Evolutionary conservation across 495 filamentous ascomycete genomes (phyloP).

Genomic region (Daldinia childiae): DNA sequence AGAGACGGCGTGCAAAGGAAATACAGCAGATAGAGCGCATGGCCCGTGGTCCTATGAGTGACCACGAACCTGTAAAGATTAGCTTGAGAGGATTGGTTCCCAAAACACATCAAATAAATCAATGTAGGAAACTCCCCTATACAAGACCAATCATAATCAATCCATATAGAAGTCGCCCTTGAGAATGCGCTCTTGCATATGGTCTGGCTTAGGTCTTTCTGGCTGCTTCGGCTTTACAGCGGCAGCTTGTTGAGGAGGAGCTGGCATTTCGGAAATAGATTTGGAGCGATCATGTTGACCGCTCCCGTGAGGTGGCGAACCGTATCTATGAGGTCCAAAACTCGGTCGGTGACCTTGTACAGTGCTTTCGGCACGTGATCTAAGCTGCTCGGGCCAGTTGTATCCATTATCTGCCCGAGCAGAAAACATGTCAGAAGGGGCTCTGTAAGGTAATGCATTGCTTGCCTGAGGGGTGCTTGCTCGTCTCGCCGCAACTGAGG

Average conservation of each 20-base stretch:
- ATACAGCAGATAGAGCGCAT: conserved; percentile 22
- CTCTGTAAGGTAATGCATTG: conserved; percentile 62
- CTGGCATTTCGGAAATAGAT: conserved; percentile 76
- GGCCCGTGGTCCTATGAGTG: conserved; percentile 5
- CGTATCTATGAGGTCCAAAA: conserved; percentile 56
- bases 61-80: not conserved
- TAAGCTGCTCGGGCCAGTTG: conserved; percentile 95
- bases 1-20: conserved; percentile 29
- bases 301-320: conserved; percentile 41
- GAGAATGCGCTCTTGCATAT: conserved; percentile 94
- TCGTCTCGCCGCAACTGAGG: conserved; percentile 39
- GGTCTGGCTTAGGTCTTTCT: conserved; percentile 79
- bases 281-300: conserved; percentile 69
- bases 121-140: not conserved
- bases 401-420: conserved; percentile 82
- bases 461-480: conserved; percentile 61
- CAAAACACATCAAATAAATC: not conserved
- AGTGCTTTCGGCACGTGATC: conserved; percentile 83
- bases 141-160: conserved; percentile 53
- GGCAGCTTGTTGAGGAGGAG: conserved; percentile 62
- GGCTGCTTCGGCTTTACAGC: conserved; percentile 53
- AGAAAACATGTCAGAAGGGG: conserved; percentile 67
- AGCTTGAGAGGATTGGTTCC: not conserved
- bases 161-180: conserved; percentile 99
- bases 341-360: conserved; percentile 67